These are phyloP conservation scores for Alternaria ventricosa DNA, from an alignment of 2,329 filamentous ascomycete genomes.

Conservation along the genomic window DNA sequence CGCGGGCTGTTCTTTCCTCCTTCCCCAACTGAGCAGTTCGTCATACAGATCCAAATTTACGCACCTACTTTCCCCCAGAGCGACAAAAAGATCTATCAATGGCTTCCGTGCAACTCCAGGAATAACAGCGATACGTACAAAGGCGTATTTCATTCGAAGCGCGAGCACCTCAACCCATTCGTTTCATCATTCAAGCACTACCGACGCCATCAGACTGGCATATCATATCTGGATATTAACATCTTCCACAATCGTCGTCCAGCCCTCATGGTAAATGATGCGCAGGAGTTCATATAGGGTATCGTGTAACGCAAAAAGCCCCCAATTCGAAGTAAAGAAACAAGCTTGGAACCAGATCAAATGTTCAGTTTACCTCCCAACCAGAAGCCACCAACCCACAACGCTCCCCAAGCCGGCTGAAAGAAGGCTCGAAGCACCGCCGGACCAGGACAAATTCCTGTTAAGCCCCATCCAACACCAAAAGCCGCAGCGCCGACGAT, in stretches of 20 bases:
- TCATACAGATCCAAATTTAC: not conserved
- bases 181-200: not conserved
- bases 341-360: not conserved
- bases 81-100: not conserved
- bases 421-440: constrained; percentile 55
- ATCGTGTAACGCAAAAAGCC: not conserved
- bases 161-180: too few species aligned
- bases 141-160: too few species aligned
- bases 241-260: not conserved
- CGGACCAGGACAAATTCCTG: constrained; percentile 60
- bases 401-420: constrained; percentile 57
- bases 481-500: constrained; percentile 56
- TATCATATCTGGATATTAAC: not conserved
- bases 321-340: not conserved
- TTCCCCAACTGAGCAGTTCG: not conserved
- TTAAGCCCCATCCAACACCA: constrained; percentile 60
- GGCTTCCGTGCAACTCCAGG: accelerated
- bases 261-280: not conserved
- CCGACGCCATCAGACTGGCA: not conserved
- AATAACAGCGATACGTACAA: not conserved
- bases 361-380: constrained; percentile 39
- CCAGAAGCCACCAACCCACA: constrained; percentile 57
- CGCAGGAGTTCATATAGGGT: not conserved
- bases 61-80: not conserved
- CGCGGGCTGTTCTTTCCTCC: not conserved